Evolutionary conservation across 176 grass and related monocot genomes (phyloP).

Genomic region (Avena insularis): DNA sequence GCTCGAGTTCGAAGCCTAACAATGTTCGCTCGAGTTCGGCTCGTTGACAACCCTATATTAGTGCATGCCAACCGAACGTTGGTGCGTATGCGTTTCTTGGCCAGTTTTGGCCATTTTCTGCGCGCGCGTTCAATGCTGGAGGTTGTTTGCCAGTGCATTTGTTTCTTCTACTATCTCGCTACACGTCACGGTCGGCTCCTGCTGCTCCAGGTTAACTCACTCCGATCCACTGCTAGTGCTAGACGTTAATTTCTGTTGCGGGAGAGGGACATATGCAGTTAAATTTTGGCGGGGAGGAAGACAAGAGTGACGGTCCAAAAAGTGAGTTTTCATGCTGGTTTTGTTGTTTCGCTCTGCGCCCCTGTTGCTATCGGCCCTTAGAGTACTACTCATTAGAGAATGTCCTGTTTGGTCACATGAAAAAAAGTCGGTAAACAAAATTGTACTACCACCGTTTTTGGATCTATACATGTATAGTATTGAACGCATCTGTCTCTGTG

Average conservation of each 20-base stretch:
- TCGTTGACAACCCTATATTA: background rate
- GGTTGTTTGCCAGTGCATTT: slow-evolving; percentile 10
- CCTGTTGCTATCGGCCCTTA: slow-evolving; percentile 25
- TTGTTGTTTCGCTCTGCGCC: slow-evolving; percentile 24
- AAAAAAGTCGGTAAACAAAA: background rate
- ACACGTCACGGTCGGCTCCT: slow-evolving; percentile 19
- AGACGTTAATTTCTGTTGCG: slow-evolving; percentile 6
- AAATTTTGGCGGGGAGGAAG: slow-evolving; percentile 5
- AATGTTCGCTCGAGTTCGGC: no score
- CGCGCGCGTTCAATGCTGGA: background rate
- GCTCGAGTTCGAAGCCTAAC: no score
- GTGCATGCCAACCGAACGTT: slow-evolving; percentile 33
- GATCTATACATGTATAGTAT: slow-evolving; percentile 33
- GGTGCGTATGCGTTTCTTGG: slow-evolving; percentile 38
- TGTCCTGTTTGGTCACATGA: slow-evolving; percentile 18
- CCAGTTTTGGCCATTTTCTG: slow-evolving; percentile 36
- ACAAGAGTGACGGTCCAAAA: slow-evolving; percentile 13
- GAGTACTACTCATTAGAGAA: background rate
- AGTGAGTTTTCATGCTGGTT: slow-evolving; percentile 23
- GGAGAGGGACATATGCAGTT: background rate
- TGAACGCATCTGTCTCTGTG: background rate
- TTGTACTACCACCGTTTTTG: slow-evolving; percentile 21
- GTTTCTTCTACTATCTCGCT: slow-evolving; percentile 27
- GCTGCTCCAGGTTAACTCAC: background rate
- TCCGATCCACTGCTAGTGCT: background rate